phyloP scores from a whole-genome alignment of 306 rosid species.

The Rosa chinensis region DNA sequence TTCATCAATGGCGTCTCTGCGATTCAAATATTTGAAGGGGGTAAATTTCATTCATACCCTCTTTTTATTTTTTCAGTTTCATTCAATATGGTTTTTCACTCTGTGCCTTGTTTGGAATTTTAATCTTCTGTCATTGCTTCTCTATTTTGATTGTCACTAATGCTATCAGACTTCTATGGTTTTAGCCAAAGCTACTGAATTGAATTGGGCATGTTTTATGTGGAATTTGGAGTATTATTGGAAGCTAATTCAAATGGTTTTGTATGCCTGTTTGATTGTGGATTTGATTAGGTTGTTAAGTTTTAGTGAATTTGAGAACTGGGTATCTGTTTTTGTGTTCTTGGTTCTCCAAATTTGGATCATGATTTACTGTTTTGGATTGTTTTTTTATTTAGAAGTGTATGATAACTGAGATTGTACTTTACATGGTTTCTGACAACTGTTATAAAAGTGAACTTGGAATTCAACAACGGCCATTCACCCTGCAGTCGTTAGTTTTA shows the following conservation, averaged over 20 bases:
- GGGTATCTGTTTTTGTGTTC: constrained; percentile 13
- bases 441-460: constrained; percentile 2
- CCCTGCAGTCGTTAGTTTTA: constrained; percentile 10
- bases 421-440: constrained; percentile 28
- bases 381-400: constrained; percentile 23
- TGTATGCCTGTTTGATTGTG: constrained; percentile 6
- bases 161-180: constrained; percentile 22
- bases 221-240: constrained; percentile 9
- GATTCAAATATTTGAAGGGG: constrained; percentile 30
- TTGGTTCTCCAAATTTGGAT: neutral
- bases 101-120: constrained; percentile 20
- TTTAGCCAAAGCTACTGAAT: constrained; percentile 31
- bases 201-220: constrained; percentile 27
- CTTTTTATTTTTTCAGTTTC: neutral
- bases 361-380: constrained; percentile 14
- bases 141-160: constrained; percentile 19
- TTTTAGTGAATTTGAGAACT: constrained; percentile 18
- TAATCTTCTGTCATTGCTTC: constrained; percentile 1
- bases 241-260: constrained; percentile 7
- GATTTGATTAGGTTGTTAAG: neutral
- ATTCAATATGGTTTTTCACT: constrained; percentile 11
- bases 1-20: constrained; percentile 32
- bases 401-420: constrained; percentile 18
- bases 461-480: constrained; percentile 13
- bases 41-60: constrained; percentile 26